These are phyloP conservation scores for Infundibulicybe gibba DNA, from an alignment of 768 basidiomycete species.

Conservation along the genomic window DNA sequence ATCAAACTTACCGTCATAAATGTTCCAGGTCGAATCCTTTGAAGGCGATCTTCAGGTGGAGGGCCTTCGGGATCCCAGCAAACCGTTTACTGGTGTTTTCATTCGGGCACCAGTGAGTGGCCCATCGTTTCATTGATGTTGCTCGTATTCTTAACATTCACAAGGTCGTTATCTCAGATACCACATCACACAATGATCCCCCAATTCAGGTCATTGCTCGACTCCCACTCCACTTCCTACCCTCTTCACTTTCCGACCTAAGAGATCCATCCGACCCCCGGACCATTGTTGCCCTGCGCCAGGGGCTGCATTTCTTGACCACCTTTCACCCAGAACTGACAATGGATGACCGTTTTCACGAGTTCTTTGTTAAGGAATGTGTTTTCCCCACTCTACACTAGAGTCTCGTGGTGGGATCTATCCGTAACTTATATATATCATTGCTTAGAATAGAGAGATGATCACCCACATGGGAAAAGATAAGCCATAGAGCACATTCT, in stretches of 20 bases:
- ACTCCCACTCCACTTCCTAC: constrained; percentile 30
- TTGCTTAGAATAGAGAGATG: too few species aligned
- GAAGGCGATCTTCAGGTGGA: constrained; percentile 70
- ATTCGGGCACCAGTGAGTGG: constrained; percentile 84
- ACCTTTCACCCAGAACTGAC: constrained; percentile 96
- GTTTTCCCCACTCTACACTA: constrained; percentile 35
- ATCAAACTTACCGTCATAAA: neutral
- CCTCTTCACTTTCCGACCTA: constrained; percentile 31
- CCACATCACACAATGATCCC: constrained; percentile 41
- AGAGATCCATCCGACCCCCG: constrained; percentile 52
- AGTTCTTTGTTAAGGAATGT: constrained; percentile 82
- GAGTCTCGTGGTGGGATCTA: constrained; percentile 8
- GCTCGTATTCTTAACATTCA: constrained; percentile 1
- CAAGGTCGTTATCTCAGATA: constrained; percentile 62
- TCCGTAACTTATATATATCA: too few species aligned
- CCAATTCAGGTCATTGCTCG: constrained; percentile 66
- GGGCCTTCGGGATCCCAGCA: constrained; percentile 53
- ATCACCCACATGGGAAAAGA: too few species aligned
- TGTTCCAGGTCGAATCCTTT: constrained; percentile 79
- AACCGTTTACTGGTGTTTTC: constrained; percentile 80
- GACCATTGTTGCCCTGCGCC: constrained; percentile 79
- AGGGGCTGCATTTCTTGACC: constrained; percentile 82
- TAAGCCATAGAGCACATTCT: too few species aligned
- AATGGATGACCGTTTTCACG: constrained; percentile 83
- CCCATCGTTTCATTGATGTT: neutral